These are phyloP conservation scores for Aureobasidium melanogenum DNA, from an alignment of 2,329 filamentous ascomycete genomes.

Conservation along the genomic window DNA sequence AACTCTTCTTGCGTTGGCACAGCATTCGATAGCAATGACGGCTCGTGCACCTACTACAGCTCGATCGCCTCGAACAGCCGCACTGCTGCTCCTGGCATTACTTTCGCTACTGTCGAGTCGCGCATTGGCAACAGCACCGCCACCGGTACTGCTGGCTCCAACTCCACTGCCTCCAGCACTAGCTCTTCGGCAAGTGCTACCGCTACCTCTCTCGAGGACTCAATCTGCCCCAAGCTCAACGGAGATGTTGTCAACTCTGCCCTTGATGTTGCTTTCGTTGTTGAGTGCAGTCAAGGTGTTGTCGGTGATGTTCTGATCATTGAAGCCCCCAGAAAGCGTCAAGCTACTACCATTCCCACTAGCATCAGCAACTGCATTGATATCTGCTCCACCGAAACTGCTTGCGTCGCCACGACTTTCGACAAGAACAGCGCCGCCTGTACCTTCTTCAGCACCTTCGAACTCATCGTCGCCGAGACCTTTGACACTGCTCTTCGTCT, in stretches of 20 bases:
- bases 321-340: slow-evolving; percentile 1
- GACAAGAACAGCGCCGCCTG: background rate
- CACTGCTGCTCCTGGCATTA: background rate
- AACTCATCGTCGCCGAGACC: background rate
- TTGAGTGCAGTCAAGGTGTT: background rate
- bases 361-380: slow-evolving; percentile 7
- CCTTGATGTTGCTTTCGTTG: background rate
- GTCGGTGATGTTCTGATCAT: slow-evolving; percentile 4
- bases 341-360: background rate
- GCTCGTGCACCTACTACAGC: slow-evolving; percentile 7
- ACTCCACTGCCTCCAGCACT: background rate
- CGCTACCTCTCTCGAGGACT: background rate
- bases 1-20: background rate
- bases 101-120: slow-evolving; percentile 6
- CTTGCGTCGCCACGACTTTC: slow-evolving; percentile 7
- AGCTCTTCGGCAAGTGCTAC: background rate
- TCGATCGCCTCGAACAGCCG: background rate
- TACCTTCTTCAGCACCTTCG: slow-evolving; percentile 5
- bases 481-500: slow-evolving; percentile 7
- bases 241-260: background rate
- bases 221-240: slow-evolving; percentile 7
- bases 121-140: background rate
- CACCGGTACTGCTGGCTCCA: background rate
- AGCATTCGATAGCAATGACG: background rate
- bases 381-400: background rate